These are phyloP conservation scores for Fagopyrum esculentum DNA, from an alignment of 148 eudicot species.

Conservation along the genomic window DNA sequence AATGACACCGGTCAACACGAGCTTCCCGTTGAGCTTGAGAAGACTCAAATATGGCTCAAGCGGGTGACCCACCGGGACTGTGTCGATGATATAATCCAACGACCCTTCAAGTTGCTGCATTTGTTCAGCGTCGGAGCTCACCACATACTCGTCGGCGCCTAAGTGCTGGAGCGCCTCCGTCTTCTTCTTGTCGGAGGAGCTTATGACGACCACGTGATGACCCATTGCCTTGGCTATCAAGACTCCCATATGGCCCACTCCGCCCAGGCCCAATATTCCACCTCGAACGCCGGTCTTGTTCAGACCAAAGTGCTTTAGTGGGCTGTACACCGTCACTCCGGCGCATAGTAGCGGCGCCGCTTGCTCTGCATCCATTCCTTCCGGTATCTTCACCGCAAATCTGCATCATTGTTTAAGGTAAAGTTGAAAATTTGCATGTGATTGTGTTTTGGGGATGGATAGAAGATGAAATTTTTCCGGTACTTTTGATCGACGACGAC, in stretches of 20 bases:
- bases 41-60: constrained; percentile 63
- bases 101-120: constrained; percentile 44
- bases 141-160: constrained; percentile 73
- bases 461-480: neutral
- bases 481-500: constrained; percentile 82
- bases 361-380: constrained; percentile 78
- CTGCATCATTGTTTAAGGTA: constrained; percentile 20
- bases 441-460: neutral
- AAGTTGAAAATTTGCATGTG: neutral
- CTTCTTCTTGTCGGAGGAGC: constrained; percentile 77
- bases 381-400: constrained; percentile 79
- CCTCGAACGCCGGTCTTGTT: constrained; percentile 63
- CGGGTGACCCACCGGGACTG: constrained; percentile 66
- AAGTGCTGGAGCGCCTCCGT: constrained; percentile 70
- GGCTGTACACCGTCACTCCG: constrained; percentile 89
- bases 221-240: constrained; percentile 92
- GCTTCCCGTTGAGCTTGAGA: constrained; percentile 50
- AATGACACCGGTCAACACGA: constrained; percentile 67
- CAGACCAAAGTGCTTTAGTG: constrained; percentile 74
- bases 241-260: constrained; percentile 97
- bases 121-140: constrained; percentile 42
- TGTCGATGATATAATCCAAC: constrained; percentile 72
- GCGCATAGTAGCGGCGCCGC: constrained; percentile 94
- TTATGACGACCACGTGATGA: constrained; percentile 78
- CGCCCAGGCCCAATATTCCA: constrained; percentile 82